These are phyloP conservation scores for Globisporangium radiosum DNA, from an alignment of 352 stramenopile species.

Conservation along the genomic window DNA sequence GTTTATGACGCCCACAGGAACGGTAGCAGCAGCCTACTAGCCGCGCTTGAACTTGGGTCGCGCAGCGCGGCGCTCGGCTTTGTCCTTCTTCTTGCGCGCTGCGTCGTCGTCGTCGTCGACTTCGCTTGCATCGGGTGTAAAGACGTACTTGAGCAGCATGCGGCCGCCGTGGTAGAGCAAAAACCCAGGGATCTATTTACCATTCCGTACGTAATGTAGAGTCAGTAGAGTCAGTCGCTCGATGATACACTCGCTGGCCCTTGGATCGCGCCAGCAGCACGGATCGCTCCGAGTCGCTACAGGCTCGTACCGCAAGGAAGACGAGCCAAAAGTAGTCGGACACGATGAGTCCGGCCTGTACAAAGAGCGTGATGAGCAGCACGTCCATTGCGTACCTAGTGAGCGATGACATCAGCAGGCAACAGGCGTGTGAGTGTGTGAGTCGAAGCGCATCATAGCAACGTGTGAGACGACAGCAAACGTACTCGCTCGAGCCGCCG, in stretches of 20 bases:
- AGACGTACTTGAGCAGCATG: slow-evolving; percentile 80
- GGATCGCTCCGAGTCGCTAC: too few relatives aligned
- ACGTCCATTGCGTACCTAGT: slow-evolving; percentile 80
- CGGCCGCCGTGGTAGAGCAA: slow-evolving; percentile 73
- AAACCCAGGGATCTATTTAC: slow-evolving; percentile 58
- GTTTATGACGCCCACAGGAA: too few relatives aligned
- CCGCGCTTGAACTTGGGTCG: slow-evolving; percentile 47
- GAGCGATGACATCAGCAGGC: background rate
- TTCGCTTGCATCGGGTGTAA: slow-evolving; percentile 50
- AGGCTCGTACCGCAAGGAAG: slow-evolving; percentile 53
- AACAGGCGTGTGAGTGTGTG: slow-evolving; percentile 6
- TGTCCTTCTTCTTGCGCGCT: slow-evolving; percentile 68
- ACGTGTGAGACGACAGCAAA: background rate
- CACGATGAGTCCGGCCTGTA: slow-evolving; percentile 66
- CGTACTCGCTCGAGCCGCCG: slow-evolving; percentile 63
- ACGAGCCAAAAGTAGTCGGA: slow-evolving; percentile 87
- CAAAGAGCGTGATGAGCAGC: slow-evolving; percentile 73
- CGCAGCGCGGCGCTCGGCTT: slow-evolving; percentile 56
- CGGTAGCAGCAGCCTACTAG: slow-evolving; percentile 13
- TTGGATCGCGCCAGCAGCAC: background rate
- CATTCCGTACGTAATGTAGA: background rate
- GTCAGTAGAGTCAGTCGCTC: background rate
- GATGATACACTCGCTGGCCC: too few relatives aligned
- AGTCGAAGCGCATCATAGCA: slow-evolving; percentile 1
- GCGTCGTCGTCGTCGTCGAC: slow-evolving; percentile 50